These are phyloP conservation scores for Thielaviopsis euricoi DNA, from an alignment of 2,329 filamentous ascomycete species.

Conservation along the genomic window DNA sequence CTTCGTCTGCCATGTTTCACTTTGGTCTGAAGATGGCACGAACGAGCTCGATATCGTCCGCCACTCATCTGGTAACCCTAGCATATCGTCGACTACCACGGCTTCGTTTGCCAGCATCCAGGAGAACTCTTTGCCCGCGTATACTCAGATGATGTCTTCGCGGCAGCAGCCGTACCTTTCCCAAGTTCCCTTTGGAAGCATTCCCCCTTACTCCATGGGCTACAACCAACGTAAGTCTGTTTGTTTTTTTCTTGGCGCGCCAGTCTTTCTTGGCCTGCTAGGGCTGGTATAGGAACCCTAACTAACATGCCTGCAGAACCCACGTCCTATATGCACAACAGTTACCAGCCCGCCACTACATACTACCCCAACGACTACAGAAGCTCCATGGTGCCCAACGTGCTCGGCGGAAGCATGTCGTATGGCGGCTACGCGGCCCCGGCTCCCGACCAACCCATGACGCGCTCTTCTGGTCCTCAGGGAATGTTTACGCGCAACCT, in stretches of 20 bases:
- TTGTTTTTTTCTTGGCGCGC: no score
- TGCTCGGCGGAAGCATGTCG: constrained; percentile 1
- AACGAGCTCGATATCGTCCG: constrained; percentile 52
- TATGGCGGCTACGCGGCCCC: constrained; percentile 16
- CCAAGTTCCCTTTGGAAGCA: constrained; percentile 13
- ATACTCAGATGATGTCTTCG: constrained; percentile 23
- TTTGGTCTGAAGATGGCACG: constrained; percentile 48
- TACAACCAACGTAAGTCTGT: constrained; percentile 20
- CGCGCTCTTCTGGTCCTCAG: constrained; percentile 35
- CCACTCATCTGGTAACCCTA: constrained; percentile 48
- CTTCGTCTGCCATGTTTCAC: constrained; percentile 46
- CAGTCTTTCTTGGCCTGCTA: neutral
- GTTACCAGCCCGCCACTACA: constrained; percentile 16
- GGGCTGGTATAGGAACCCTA: no score
- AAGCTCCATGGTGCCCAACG: constrained; percentile 7
- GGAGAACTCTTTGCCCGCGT: constrained; percentile 16
- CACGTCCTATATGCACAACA: constrained; percentile 16
- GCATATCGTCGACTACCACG: constrained; percentile 65
- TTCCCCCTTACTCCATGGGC: constrained; percentile 10
- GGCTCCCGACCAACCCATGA: constrained; percentile 16
- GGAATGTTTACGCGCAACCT: constrained; percentile 92
- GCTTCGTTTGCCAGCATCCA: constrained; percentile 16
- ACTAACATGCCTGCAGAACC: neutral
- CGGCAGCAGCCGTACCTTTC: constrained; percentile 18
- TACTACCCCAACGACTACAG: constrained; percentile 16